phyloP scores from a whole-genome alignment of 225 moss, liverwort and hornwort genomes.

The Climacium dendroides region DNA sequence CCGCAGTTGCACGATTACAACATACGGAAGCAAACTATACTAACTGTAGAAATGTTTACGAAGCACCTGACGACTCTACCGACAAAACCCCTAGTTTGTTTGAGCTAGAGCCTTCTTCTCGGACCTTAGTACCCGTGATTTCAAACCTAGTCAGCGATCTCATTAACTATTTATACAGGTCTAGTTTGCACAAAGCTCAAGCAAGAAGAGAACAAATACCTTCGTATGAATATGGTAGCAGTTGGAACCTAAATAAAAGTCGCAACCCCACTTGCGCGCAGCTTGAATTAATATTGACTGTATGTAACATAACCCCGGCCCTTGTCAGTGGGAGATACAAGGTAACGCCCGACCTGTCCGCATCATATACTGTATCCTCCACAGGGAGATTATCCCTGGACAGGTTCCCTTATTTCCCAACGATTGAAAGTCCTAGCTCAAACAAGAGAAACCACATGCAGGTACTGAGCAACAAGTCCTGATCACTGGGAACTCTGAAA shows the following conservation, averaged over 20 bases:
- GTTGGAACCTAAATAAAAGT: neutral
- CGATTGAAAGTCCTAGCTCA: neutral
- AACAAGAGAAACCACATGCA: neutral
- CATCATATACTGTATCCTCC: neutral
- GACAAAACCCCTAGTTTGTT: neutral
- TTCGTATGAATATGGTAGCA: neutral
- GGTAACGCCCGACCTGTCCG: neutral
- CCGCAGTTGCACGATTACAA: neutral
- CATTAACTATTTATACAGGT: neutral
- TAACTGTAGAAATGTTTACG: neutral
- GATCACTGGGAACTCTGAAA: too few species aligned
- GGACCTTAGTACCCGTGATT: neutral
- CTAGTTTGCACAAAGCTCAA: neutral
- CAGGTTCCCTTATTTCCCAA: neutral
- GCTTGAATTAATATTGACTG: neutral
- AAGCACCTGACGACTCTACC: neutral
- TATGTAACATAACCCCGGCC: neutral
- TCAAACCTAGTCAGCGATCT: neutral
- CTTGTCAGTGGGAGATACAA: neutral
- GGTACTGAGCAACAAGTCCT: neutral
- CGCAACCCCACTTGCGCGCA: neutral
- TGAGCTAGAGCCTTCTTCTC: neutral
- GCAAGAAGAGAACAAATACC: neutral
- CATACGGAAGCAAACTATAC: neutral
- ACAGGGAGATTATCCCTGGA: neutral